These are phyloP conservation scores for Podaxis sp. DNA, from an alignment of 768 basidiomycete species.

Conservation along the genomic window DNA sequence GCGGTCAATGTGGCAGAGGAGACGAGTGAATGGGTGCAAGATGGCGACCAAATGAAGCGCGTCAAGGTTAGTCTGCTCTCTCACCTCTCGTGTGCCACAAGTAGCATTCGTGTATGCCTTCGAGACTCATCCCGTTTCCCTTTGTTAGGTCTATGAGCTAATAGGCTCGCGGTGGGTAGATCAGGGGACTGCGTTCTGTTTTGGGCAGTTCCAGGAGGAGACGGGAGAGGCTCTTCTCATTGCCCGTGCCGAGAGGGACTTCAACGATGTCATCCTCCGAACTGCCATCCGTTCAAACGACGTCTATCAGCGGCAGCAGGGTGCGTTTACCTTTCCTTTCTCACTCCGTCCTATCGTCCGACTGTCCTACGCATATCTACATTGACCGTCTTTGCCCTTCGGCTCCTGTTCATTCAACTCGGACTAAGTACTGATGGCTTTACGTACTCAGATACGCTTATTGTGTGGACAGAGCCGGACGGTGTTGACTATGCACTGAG, in stretches of 20 bases:
- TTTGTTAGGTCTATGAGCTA: conserved; percentile 84
- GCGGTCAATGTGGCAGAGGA: conserved; percentile 45
- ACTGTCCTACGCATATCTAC: neutral
- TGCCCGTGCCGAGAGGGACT: conserved; percentile 76
- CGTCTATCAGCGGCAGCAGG: conserved; percentile 85
- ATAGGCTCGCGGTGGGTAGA: conserved; percentile 90
- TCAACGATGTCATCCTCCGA: conserved; percentile 67
- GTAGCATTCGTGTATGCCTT: neutral
- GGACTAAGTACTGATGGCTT: conserved; percentile 10
- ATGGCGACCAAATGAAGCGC: conserved; percentile 73
- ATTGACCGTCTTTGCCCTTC: conserved; percentile 9
- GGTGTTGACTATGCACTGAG: conserved; percentile 94
- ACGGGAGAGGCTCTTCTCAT: conserved; percentile 76
- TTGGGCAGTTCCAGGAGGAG: conserved; percentile 79
- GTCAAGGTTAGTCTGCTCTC: conserved; percentile 57
- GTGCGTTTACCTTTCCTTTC: conserved; percentile 36
- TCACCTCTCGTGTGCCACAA: conserved; percentile 14
- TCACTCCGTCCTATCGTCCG: neutral
- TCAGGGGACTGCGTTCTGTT: conserved; percentile 95
- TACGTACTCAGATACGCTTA: conserved; percentile 74
- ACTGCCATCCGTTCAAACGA: conserved; percentile 80
- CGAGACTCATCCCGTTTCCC: neutral
- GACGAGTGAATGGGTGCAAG: conserved; percentile 55
- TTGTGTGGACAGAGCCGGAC: conserved; percentile 97
- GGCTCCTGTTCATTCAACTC: conserved; percentile 4